These are phyloP conservation scores for Cyamopsis tetragonoloba DNA, from an alignment of 306 rosid genomes.

Conservation along the genomic window DNA sequence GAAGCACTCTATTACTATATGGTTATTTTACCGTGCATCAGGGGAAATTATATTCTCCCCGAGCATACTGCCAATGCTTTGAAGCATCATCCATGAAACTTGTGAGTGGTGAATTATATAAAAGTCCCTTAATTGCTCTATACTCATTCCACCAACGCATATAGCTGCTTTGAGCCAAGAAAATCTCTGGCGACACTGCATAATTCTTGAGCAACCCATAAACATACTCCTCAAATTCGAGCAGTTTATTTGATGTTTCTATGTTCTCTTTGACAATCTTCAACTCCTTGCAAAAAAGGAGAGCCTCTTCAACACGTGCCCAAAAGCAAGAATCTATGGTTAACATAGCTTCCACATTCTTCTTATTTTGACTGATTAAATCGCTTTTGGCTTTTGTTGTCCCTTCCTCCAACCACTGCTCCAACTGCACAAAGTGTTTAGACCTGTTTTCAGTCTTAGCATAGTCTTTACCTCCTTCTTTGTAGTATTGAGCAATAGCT, in stretches of 20 bases:
- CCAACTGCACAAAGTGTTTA: conserved; percentile 34
- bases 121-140: conserved; percentile 4
- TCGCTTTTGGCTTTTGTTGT: neutral
- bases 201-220: conserved; percentile 27
- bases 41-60: conserved; percentile 27
- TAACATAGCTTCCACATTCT: conserved; percentile 24
- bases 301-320: conserved; percentile 59
- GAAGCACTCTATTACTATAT: neutral
- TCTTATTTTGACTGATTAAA: conserved; percentile 5
- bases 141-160: conserved; percentile 64
- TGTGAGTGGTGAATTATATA: conserved; percentile 21
- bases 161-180: conserved; percentile 44
- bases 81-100: conserved; percentile 26
- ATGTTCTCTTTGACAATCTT: neutral
- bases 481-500: conserved; percentile 51
- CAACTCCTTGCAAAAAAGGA: conserved; percentile 24
- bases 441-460: conserved; percentile 26
- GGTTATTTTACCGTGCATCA: neutral
- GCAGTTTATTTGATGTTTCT: neutral
- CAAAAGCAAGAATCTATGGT: conserved; percentile 70
- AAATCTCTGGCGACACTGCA: conserved; percentile 57
- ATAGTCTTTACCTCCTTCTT: conserved; percentile 12
- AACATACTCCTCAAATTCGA: conserved; percentile 43
- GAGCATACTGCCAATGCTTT: conserved; percentile 8
- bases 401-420: conserved; percentile 31